Evolutionary conservation across 495 filamentous ascomycete genomes (phyloP), one percentile per base, ranked within the genome.

Genomic region (Penicillium pulvis): DNA sequence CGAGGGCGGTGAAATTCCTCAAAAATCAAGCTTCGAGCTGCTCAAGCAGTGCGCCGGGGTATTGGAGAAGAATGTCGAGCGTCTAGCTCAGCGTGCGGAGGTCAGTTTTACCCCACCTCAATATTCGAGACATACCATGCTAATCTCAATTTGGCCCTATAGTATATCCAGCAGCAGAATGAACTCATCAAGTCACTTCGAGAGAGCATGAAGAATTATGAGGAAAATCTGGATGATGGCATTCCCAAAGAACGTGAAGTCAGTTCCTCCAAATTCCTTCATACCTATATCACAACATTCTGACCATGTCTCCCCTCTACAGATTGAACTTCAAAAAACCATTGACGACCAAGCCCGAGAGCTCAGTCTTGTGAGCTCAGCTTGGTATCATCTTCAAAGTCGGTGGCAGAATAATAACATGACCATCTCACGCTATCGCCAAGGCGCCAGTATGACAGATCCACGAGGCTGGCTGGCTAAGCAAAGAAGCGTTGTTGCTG

Each of bases 401-500:
- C 82, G 93, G 41, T 71, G 96, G 59, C 93, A 97, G 75, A 92
- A 89, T 73, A 96, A 93, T 73, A 91, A 89, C 62, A 88, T 96
- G 48, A 85, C 89, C 19, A 67, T 77, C 46, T 76, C 76, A 6
- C 71, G 74, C 51, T 78, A 76, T 57, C 73, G 78, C 9, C 70
- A 77, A 51, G 75, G 75, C 3, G 63, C 88, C 84, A 71, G 80
- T 86, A 67, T 90, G 62, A 82, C 85, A 48, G 91, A 98, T 65
- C 82, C 83, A 43, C 91, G 91, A 71, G 93, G 92, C 66, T 98
- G 92, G 92, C 73, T 98, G 42, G 91, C 91, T 51, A 93, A 89
- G 75, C 93, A 97, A 78, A 81, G 93, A 72, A 87, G 82, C 70
- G 78, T 85, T 64, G 85, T 93, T 61, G 85, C 76, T 60, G 74